Evolutionary conservation across 1,284 basidiomycete species (phyloP), one percentile per base, ranked within the genome.

Genomic region (Ceratobasidium sp.): DNA sequence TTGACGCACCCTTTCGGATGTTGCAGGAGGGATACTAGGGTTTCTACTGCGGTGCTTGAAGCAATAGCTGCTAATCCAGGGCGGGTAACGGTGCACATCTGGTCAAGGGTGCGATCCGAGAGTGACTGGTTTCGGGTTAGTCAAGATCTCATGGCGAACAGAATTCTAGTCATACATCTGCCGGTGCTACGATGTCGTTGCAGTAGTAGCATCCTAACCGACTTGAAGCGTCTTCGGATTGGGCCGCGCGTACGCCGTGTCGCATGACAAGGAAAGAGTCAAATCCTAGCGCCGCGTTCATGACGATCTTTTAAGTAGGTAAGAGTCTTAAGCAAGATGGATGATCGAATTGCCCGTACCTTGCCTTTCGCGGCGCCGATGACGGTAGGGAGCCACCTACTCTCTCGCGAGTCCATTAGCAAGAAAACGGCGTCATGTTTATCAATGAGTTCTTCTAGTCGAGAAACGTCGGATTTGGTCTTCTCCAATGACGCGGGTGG

Each of bases 51-150:
- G 0, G 90, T 92, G 0, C 95, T 90, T 0, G 92, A 88, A 0
- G 96, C 96, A 47, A 98, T 95, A 0, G 93, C 87, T 0, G 96
- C 97, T 0, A 98, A 83, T 0, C 96, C 96, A 0, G 97, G 96
- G n/a, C 97, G 82, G 0, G 96, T 98, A 13, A 99, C 97, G 0
- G 97, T 99, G 77, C 97, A 99, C 96, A 98, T 98, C 77, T 99
- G 96, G 77, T 99, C 97, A 29, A 99, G 84, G 0, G 96, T 98
- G 38, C 96, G 85, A 76, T 99, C 96, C 0, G 93, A 92, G 55
- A 98, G 82, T 0, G 93, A 96, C 95, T 97, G 70, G 1, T 31
- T 27, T 13, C 22, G 32, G 20, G 34, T 49, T 53, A 53, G 43
- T 15, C 0, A 13, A 50, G 7, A 35, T 15, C 12, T 15, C 34